A percentile compares a stretch with the other conserved stretches of the same genome.
Conservation (phyloP, 2,329 filamentous ascomycete species). For the Xylaria sp. region DNA sequence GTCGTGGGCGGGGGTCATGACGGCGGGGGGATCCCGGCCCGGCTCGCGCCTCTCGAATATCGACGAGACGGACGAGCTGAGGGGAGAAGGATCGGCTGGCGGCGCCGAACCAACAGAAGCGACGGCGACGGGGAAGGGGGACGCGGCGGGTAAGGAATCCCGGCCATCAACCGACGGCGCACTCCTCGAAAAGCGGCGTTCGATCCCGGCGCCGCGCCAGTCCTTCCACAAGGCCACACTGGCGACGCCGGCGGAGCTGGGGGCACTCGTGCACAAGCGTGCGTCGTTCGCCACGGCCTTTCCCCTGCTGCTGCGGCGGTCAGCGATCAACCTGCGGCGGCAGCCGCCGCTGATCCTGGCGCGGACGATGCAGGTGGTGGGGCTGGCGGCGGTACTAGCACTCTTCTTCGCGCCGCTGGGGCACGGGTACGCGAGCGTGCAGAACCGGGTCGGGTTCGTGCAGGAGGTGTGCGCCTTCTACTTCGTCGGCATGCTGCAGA, state of each 20-base stretch:
- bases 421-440: conserved; percentile 69
- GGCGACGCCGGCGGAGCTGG: conserved; percentile 71
- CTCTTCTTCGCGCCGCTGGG: conserved; percentile 74
- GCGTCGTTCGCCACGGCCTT: conserved; percentile 65
- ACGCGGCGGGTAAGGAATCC: conserved; percentile 4
- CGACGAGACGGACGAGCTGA: conserved; percentile 34
- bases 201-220: conserved; percentile 39
- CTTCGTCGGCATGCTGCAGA: conserved; percentile 79
- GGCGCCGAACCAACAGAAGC: conserved; percentile 3
- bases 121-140: conserved; percentile 6
- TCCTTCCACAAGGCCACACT: conserved; percentile 50
- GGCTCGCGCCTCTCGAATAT: conserved; percentile 34
- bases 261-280: conserved; percentile 65
- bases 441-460: conserved; percentile 74
- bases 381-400: conserved; percentile 63
- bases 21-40: conserved; percentile 1
- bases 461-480: conserved; percentile 73
- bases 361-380: conserved; percentile 68
- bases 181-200: conserved; percentile 18
- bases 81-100: conserved; percentile 27
- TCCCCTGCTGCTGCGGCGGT: conserved; percentile 68
- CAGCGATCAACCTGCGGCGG: conserved; percentile 68
- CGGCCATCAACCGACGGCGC: conserved; percentile 4
- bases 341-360: conserved; percentile 67
- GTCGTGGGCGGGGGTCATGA: conserved; percentile 49